phyloP scores from a whole-genome alignment of 805 yeast genomes.

The Starmerella khaoyaiensis region DNA sequence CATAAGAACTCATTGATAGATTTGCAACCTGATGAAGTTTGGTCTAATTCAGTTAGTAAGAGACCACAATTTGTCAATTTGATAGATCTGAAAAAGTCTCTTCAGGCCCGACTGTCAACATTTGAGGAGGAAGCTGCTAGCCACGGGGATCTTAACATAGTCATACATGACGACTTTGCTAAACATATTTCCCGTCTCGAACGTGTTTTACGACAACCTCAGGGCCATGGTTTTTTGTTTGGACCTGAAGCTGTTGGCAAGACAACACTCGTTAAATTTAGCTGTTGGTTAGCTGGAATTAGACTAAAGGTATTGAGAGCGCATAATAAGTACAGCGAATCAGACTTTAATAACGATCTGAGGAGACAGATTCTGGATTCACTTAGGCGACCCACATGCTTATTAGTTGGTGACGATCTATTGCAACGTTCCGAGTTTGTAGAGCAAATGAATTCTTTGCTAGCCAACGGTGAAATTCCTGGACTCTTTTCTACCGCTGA shows the following conservation, averaged over 20 bases:
- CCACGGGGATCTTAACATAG: constrained; percentile 37
- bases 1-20: background rate
- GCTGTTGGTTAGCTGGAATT: constrained; percentile 82
- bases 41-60: constrained; percentile 12
- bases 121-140: constrained; percentile 65
- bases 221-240: constrained; percentile 77
- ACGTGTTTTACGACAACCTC: constrained; percentile 67
- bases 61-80: constrained; percentile 18
- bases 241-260: constrained; percentile 80
- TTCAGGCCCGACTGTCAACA: constrained; percentile 48
- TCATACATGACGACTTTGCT: constrained; percentile 55
- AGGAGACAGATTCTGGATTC: constrained; percentile 38
- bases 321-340: constrained; percentile 39
- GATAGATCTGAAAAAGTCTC: constrained; percentile 39
- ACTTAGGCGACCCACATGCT: constrained; percentile 34
- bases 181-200: constrained; percentile 71
- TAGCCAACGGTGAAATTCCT: constrained; percentile 87
- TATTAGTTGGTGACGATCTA: constrained; percentile 69
- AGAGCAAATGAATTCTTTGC: constrained; percentile 83
- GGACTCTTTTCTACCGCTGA: constrained; percentile 57
- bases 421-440: constrained; percentile 64
- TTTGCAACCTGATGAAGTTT: constrained; percentile 1
- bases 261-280: constrained; percentile 62
- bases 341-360: constrained; percentile 56
- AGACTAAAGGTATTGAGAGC: constrained; percentile 47